phyloP scores from a whole-genome alignment of 2,329 filamentous ascomycete genomes.

The Ophiostoma montium region DNA sequence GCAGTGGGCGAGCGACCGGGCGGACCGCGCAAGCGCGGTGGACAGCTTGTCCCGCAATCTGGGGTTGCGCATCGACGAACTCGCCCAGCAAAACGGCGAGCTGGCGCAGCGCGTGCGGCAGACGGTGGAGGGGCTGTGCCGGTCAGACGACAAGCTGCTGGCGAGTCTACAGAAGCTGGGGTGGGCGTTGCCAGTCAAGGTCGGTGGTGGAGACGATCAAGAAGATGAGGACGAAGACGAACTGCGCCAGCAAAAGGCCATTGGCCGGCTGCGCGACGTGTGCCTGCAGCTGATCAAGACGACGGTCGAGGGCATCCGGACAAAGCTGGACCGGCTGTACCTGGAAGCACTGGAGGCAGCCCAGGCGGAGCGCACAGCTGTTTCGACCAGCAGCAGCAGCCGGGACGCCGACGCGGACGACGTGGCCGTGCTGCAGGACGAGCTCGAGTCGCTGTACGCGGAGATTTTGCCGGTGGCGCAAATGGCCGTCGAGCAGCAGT shows the following conservation, averaged over 20 bases:
- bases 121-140: slow-evolving; percentile 34
- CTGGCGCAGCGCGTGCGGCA: slow-evolving; percentile 31
- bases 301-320: slow-evolving; percentile 39
- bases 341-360: slow-evolving; percentile 28
- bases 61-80: slow-evolving; percentile 30
- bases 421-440: slow-evolving; percentile 40
- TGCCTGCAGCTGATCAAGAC: slow-evolving; percentile 45
- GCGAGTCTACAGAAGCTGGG: slow-evolving; percentile 52
- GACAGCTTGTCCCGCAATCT: slow-evolving; percentile 33
- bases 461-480: slow-evolving; percentile 57
- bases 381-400: slow-evolving; percentile 19
- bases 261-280: slow-evolving; percentile 43
- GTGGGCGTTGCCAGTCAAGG: slow-evolving; percentile 41
- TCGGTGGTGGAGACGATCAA: slow-evolving; percentile 12
- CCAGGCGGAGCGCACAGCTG: slow-evolving; percentile 7
- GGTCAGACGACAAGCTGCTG: slow-evolving; percentile 51
- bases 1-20: slow-evolving; percentile 27
- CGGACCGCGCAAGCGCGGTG: slow-evolving; percentile 29
- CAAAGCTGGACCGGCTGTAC: slow-evolving; percentile 41
- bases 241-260: slow-evolving; percentile 35
- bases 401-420: slow-evolving; percentile 24
- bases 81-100: slow-evolving; percentile 35
- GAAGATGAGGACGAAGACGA: slow-evolving; percentile 15
- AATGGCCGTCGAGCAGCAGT: slow-evolving; percentile 56
- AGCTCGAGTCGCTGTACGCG: slow-evolving; percentile 54